Evolutionary conservation across 441 rosid genomes (phyloP).

Genomic region (Arabidopsis lyrata): DNA sequence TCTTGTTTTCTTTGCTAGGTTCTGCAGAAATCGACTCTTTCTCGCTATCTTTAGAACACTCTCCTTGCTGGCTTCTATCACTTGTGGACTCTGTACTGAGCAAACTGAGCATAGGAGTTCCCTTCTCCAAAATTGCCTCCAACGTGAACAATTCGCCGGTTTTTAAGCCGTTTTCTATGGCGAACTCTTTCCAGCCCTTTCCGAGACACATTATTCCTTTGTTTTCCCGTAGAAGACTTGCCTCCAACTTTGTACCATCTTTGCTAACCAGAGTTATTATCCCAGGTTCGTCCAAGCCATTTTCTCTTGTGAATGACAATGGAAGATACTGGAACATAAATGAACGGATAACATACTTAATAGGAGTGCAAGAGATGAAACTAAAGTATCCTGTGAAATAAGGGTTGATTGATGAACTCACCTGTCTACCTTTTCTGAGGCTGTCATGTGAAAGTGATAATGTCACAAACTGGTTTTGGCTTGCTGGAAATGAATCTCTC

Average conservation of each 20-base stretch:
- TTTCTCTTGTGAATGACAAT: slow-evolving; percentile 10
- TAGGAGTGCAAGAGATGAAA: not conserved
- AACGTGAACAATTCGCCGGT: slow-evolving; percentile 8
- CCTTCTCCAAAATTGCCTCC: not conserved
- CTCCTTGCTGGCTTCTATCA: not conserved
- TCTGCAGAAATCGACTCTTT: not conserved
- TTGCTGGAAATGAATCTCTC: not conserved
- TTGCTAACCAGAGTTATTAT: slow-evolving; percentile 12
- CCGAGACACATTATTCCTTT: not conserved
- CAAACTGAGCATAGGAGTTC: not conserved
- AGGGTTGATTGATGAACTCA: slow-evolving; percentile 3
- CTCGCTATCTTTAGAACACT: not conserved
- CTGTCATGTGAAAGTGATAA: not conserved
- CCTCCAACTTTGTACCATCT: slow-evolving; percentile 15
- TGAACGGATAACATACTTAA: not conserved
- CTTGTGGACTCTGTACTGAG: not conserved
- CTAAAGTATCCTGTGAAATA: not conserved
- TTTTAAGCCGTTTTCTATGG: slow-evolving; percentile 9
- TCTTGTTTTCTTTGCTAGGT: not conserved
- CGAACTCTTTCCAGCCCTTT: slow-evolving; percentile 12
- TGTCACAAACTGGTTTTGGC: not conserved
- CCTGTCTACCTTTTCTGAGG: not conserved
- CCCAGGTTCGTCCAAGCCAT: slow-evolving; percentile 24
- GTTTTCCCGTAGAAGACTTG: not conserved
- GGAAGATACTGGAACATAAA: slow-evolving; percentile 15